Evolutionary conservation across 83 land plant species (phyloP).

Genomic region (Picea engelmannii): DNA sequence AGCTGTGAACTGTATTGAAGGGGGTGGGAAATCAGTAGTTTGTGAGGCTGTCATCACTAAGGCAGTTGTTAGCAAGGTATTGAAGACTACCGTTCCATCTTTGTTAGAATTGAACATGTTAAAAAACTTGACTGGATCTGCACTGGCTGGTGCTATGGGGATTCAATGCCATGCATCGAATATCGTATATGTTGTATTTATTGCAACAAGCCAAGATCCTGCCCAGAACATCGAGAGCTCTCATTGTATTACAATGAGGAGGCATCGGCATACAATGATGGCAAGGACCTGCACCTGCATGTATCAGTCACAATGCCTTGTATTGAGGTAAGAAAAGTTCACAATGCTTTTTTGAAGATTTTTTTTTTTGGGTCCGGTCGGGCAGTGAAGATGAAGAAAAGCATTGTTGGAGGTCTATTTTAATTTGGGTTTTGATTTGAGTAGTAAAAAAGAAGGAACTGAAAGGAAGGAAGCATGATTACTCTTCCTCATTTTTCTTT

Average conservation of each 20-base stretch:
- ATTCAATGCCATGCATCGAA: slow-evolving; percentile 91
- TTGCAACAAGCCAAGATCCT: slow-evolving; percentile 91
- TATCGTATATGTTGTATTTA: slow-evolving; percentile 79
- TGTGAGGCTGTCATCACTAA: slow-evolving; percentile 79
- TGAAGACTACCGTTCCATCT: slow-evolving; percentile 74
- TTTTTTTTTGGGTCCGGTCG: too few species aligned
- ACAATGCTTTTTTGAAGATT: too few species aligned
- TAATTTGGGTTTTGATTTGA: too few species aligned
- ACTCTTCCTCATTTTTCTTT: too few species aligned
- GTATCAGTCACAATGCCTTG: slow-evolving; percentile 91
- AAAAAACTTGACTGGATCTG: slow-evolving; percentile 80
- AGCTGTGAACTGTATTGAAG: slow-evolving; percentile 89
- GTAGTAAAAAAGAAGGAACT: too few species aligned
- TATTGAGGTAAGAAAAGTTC: slow-evolving; percentile 40
- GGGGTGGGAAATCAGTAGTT: slow-evolving; percentile 77
- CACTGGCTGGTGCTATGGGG: slow-evolving; percentile 88
- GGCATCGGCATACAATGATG: slow-evolving; percentile 65
- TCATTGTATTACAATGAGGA: slow-evolving; percentile 88
- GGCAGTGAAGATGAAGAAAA: too few species aligned
- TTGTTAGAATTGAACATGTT: slow-evolving; percentile 84
- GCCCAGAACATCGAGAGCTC: slow-evolving; percentile 95
- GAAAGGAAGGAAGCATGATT: too few species aligned
- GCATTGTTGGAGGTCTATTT: too few species aligned
- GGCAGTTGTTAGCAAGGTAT: slow-evolving; percentile 71
- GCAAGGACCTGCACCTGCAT: slow-evolving; percentile 82